Evolutionary conservation across 306 rosid genomes (phyloP).

Genomic region (Glycine soja): DNA sequence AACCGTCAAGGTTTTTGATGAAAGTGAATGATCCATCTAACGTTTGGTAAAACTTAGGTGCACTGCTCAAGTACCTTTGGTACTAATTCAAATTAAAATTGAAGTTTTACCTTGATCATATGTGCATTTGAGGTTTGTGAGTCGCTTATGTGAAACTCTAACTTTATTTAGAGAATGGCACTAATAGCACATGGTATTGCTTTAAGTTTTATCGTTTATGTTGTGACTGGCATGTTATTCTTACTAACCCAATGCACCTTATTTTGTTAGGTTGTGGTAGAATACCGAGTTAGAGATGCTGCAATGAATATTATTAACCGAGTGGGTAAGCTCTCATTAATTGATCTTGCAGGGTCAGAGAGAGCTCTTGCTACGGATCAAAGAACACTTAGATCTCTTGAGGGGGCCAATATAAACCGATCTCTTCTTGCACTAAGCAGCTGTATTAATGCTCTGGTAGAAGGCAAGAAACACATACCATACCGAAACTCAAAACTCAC

Average conservation of each 20-base stretch:
- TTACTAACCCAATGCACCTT: slow-evolving; percentile 39
- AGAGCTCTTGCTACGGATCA: slow-evolving; percentile 98
- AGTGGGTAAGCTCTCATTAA: slow-evolving; percentile 89
- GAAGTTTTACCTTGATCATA: neutral
- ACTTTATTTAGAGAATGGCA: neutral
- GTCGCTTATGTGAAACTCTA: neutral
- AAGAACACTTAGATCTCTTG: slow-evolving; percentile 90
- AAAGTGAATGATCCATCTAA: too few relatives aligned
- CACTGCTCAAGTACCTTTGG: too few relatives aligned
- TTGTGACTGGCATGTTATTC: slow-evolving; percentile 15
- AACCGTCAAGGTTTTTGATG: neutral
- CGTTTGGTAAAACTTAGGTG: too few relatives aligned
- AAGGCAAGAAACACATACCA: slow-evolving; percentile 98
- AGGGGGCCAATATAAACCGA: slow-evolving; percentile 95
- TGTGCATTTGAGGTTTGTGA: neutral
- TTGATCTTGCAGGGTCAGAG: slow-evolving; percentile 99
- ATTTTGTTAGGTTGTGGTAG: slow-evolving; percentile 74
- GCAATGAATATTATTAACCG: slow-evolving; percentile 72
- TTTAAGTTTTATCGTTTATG: neutral
- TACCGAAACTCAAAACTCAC: slow-evolving; percentile 92
- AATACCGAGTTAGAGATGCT: slow-evolving; percentile 83
- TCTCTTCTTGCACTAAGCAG: slow-evolving; percentile 96
- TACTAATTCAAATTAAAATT: neutral
- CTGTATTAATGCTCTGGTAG: slow-evolving; percentile 94
- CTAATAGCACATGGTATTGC: neutral